Conservation (phyloP, 1,284 basidiomycete genomes). For the Cutaneotrichosporon dermatis region DNA sequence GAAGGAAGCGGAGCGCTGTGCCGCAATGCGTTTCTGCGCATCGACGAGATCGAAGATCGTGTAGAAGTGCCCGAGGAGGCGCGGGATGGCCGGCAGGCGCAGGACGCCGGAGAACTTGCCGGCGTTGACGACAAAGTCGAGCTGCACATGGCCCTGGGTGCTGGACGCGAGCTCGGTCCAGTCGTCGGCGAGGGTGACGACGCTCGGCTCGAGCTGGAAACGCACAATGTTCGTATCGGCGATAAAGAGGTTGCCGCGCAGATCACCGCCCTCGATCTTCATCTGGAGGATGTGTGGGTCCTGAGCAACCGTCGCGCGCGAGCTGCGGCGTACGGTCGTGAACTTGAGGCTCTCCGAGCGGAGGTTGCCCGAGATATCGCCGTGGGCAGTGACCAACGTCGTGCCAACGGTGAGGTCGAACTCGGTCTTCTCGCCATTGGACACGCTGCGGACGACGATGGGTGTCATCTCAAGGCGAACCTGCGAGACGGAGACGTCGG, state of each 20-base stretch:
- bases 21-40: conserved; percentile 54
- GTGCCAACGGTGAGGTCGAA: conserved; percentile 64
- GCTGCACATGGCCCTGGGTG: conserved; percentile 60
- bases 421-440: conserved; percentile 38
- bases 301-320: conserved; percentile 34
- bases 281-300: conserved; percentile 63
- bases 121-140: conserved; percentile 71
- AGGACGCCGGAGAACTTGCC: conserved; percentile 65
- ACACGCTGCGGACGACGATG: conserved; percentile 40
- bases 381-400: conserved; percentile 61
- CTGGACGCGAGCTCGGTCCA: conserved; percentile 60
- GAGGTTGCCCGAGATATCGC: conserved; percentile 69
- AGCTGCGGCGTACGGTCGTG: conserved; percentile 61
- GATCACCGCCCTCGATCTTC: conserved; percentile 66
- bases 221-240: conserved; percentile 71
- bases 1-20: conserved; percentile 60
- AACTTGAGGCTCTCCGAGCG: conserved; percentile 69
- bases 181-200: conserved; percentile 72
- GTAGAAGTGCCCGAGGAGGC: conserved; percentile 41
- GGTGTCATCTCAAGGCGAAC: conserved; percentile 62
- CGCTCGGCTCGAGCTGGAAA: conserved; percentile 75
- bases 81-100: conserved; percentile 56
- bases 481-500: conserved; percentile 61
- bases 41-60: conserved; percentile 57
- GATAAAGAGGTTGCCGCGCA: conserved; percentile 66